Evolutionary conservation across 257 asterid genomes (phyloP), one percentile per base, ranked within the genome.

Genomic region (Nicotiana noctiflora): DNA sequence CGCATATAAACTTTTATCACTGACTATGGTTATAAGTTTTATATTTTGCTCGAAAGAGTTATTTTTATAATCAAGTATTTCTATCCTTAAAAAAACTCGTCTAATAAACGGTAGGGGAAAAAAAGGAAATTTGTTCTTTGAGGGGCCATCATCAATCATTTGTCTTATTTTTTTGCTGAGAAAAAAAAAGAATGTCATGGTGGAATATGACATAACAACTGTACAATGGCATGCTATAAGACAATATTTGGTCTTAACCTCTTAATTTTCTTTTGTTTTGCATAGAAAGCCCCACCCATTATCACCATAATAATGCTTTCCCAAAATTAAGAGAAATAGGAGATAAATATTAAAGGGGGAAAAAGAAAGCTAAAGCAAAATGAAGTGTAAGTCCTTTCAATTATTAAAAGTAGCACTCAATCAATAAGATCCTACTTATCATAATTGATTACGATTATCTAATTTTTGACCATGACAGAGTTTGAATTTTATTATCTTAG

Each of bases 211-310:
- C 77, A 66, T 79, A 21, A 19, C 57, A 77, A 79, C 40, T 82
- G 90, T 88, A 91, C 60, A 85, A 82, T 34, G 86, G 89, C 90
- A 84, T 87, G 90, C 91, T 76, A 31, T 53, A 63, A 61, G 49
- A 82, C 37, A 83, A 68, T 80, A 1, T 21, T 72, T 72, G 37
- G 60, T 72, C 40, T 70, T 70, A 37, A 46, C 14, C 1, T 13
- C 60, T 44, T 72, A 72, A 46, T 46, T 5, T 72, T 72, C 21
- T 29, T 3, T 70, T 25, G 37, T 18, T 75, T 81, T 79, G 34
- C 86, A 80, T 77, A 77, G 60, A 83, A 85, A 80, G 83, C 74
- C 84, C 82, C 88, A 81, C 84, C 83, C 81, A 82, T 80, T 81
- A 66, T 79, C 62, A 75, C 53, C 15, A 40, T 51, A 67, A 81